Conservation (phyloP, 2,329 filamentous ascomycete genomes). For the Magnaporthales sp. region DNA sequence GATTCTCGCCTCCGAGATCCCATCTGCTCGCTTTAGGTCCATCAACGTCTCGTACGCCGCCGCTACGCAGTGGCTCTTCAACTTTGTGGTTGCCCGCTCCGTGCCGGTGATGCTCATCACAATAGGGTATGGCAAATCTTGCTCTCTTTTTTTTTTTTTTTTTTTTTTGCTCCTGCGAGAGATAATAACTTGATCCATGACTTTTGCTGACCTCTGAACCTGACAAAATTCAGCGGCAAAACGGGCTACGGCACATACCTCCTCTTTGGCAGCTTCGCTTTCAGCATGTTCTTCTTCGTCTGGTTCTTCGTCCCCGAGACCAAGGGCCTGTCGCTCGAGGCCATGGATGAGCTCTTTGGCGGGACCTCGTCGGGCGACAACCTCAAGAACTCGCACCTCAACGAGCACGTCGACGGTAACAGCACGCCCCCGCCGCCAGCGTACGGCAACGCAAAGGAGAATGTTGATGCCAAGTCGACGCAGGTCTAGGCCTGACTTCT, state of each 20-base stretch:
- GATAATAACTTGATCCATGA: background rate
- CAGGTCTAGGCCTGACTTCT: no score
- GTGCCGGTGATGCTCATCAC: conserved; percentile 52
- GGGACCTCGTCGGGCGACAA: conserved; percentile 7
- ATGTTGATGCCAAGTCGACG: no score
- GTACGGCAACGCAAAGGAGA: no score
- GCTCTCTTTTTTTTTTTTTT: background rate
- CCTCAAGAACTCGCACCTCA: background rate
- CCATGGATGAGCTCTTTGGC: conserved; percentile 18
- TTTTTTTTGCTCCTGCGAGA: background rate
- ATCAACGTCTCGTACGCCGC: conserved; percentile 58
- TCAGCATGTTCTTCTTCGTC: conserved; percentile 53
- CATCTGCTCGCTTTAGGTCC: conserved; percentile 50
- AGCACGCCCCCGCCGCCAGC: background rate
- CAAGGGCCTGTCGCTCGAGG: conserved; percentile 37
- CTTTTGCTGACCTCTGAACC: background rate
- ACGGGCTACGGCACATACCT: conserved; percentile 43
- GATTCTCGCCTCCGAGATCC: conserved; percentile 46
- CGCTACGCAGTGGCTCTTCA: conserved; percentile 61
- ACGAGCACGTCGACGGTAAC: background rate
- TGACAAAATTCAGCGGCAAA: conserved; percentile 6
- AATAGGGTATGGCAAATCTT: conserved; percentile 13
- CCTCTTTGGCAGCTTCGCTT: conserved; percentile 56
- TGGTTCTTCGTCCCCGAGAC: conserved; percentile 58
- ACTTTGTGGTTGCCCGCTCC: conserved; percentile 57